Evolutionary conservation across 495 filamentous ascomycete species (phyloP).

Genomic region (Durotheca rogersii): DNA sequence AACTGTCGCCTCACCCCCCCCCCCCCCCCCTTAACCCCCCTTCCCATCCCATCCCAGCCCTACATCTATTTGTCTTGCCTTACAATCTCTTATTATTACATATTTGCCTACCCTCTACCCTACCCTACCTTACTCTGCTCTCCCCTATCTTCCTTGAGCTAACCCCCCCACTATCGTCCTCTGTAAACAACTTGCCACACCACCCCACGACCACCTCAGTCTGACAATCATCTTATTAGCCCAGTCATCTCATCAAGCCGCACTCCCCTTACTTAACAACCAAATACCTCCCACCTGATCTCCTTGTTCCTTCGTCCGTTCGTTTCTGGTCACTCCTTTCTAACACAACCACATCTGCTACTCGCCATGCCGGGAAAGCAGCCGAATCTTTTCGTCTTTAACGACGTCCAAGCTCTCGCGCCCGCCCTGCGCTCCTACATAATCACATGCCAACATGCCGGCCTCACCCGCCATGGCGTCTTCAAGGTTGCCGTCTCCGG

Average conservation of each 20-base stretch:
- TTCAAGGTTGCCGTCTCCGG: constrained; percentile 95
- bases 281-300: not conserved
- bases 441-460: constrained; percentile 73
- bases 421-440: constrained; percentile 76
- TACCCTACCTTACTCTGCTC: constrained; percentile 4
- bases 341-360: constrained; percentile 2
- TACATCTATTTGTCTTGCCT: not conserved
- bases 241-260: too few relatives aligned
- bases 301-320: not conserved
- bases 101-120: not conserved
- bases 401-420: constrained; percentile 65
- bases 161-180: constrained; percentile 2
- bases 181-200: too few relatives aligned
- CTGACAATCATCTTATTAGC: not conserved
- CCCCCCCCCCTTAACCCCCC: not conserved
- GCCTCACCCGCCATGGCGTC: constrained; percentile 71
- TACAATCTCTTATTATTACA: not conserved
- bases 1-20: not conserved
- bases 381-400: constrained; percentile 84
- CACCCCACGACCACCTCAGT: not conserved
- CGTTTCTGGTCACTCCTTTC: not conserved
- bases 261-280: not conserved
- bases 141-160: constrained; percentile 21
- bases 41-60: not conserved
- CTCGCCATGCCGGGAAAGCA: constrained; percentile 63